Evolutionary conservation across 768 basidiomycete species (phyloP), one percentile per base, ranked within the genome.

Genomic region (Boletus fagicola): DNA sequence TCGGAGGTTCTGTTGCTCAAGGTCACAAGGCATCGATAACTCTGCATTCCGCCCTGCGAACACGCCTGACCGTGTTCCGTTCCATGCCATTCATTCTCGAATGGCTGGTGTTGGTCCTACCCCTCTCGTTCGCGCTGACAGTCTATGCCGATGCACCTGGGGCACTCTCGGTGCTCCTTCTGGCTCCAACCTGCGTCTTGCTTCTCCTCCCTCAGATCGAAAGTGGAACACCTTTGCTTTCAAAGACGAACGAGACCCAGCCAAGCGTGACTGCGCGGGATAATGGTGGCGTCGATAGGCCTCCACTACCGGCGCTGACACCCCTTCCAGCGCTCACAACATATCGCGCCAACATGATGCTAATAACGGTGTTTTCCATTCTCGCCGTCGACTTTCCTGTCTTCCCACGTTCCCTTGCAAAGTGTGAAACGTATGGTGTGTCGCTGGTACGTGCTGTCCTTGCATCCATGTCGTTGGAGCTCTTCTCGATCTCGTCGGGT

Each of bases 341-440:
- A 0, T 98, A 96, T 69, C 79, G 97, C 45, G 86, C 94, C 3
- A 91, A 97, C 67, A 95, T 98, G 94, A 88, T 98, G 81, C 76
- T 97, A 20, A 84, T 98, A 80, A 98, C 97, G 0, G 73, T 89
- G 36, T 79, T 96, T 43, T 87, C 87, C 22, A 98, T 99, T 58
- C 84, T 98, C 13, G 96, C 96, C 0, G 96, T 98, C 50, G 96
- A 99, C 70, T 99, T 99, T 65, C 85, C 84, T 0, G 82, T 95
- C 26, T 99, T 98, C 65, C 97, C 97, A 0, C 83, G 97, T 18
- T 73, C 74, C 13, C 79, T 96, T 44, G 96, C 87, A 3, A 99
- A 98, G 69, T 95, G 93, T 65, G 96, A 98, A 74, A 88, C 90
- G 0, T 98, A 84, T 73, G 96, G 97, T 0, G 91, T 93, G 1